Conservation (phyloP, 345 rosid species). For the Citrus inodora region DNA sequence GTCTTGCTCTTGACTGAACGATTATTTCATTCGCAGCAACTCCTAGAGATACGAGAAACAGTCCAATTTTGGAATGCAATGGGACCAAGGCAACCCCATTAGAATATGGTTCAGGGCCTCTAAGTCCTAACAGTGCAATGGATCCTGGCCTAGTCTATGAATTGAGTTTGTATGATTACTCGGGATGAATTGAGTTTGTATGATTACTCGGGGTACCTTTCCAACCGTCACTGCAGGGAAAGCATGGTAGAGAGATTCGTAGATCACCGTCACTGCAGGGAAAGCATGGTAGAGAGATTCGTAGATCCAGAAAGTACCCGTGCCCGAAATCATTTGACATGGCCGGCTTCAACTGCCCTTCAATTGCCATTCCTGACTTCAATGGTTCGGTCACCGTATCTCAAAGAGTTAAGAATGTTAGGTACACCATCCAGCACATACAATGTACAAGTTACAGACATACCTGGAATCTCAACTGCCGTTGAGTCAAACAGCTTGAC, state of each 20-base stretch:
- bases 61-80: background rate
- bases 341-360: slow-evolving; percentile 47
- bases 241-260: too few species aligned
- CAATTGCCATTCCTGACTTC: slow-evolving; percentile 34
- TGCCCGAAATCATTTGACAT: slow-evolving; percentile 26
- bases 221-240: too few species aligned
- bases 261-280: too few species aligned
- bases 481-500: background rate
- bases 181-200: background rate
- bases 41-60: background rate
- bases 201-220: background rate
- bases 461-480: background rate
- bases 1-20: too few species aligned
- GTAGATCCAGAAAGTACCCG: background rate
- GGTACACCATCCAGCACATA: slow-evolving; percentile 5
- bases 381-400: background rate
- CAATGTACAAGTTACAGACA: background rate
- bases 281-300: too few species aligned
- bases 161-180: background rate
- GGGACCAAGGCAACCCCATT: background rate
- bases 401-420: background rate
- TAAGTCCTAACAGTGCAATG: background rate
- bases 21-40: background rate
- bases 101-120: background rate
- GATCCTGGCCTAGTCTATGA: background rate